Conservation (phyloP, 2,329 filamentous ascomycete species). For the Pseudofabraea citricarpa region DNA sequence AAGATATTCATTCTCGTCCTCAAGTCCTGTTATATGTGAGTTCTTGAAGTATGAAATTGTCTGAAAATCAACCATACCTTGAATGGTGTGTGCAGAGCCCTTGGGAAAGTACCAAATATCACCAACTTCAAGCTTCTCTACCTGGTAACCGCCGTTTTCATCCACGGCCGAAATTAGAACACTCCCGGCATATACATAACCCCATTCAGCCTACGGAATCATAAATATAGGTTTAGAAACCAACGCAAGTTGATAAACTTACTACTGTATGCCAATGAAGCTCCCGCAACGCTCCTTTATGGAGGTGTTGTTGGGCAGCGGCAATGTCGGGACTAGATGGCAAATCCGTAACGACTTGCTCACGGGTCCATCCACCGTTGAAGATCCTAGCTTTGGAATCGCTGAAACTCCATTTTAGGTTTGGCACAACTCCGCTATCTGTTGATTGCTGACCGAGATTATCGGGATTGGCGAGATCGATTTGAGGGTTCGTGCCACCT, state of each 20-base stretch:
- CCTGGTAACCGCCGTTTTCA: conserved; percentile 51
- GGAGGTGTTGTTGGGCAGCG: conserved; percentile 63
- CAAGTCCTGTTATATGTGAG: conserved; percentile 36
- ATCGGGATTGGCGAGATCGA: conserved; percentile 60
- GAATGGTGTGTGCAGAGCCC: conserved; percentile 57
- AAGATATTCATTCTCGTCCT: conserved; percentile 63
- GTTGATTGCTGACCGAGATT: conserved; percentile 58
- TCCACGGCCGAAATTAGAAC: conserved; percentile 58
- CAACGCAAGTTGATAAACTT: conserved; percentile 22
- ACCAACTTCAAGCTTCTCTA: conserved; percentile 51
- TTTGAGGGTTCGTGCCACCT: conserved; percentile 59
- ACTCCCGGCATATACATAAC: conserved; percentile 53
- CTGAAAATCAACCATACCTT: conserved; percentile 32
- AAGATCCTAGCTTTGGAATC: conserved; percentile 59
- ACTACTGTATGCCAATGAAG: conserved; percentile 66
- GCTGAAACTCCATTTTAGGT: conserved; percentile 67
- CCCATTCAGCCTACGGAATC: conserved; percentile 57
- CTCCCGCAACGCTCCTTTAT: conserved; percentile 60
- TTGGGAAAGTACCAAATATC: conserved; percentile 69
- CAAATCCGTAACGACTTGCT: conserved; percentile 63
- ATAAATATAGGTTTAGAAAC: conserved; percentile 2
- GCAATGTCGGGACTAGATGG: conserved; percentile 62
- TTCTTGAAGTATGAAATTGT: not conserved
- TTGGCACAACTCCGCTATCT: conserved; percentile 59
- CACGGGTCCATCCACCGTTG: conserved; percentile 60